These are phyloP conservation scores for Calamus simplicifolius DNA, from an alignment of 176 grass and related monocot genomes.

Conservation along the genomic window DNA sequence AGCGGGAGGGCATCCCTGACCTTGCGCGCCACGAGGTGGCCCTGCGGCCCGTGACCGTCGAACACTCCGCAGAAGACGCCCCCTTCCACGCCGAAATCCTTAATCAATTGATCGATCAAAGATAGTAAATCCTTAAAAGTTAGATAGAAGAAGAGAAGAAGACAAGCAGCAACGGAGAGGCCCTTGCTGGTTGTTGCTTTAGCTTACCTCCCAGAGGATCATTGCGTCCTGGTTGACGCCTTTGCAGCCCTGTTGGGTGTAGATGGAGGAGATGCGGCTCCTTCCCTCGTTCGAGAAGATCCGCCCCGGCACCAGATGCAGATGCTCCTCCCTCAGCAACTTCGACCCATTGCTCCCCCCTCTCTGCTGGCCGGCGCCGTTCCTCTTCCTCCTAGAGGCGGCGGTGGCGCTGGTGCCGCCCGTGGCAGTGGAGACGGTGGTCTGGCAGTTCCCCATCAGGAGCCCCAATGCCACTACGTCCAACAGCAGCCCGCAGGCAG, in stretches of 20 bases:
- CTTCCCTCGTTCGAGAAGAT: conserved; percentile 97
- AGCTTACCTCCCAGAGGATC: conserved; percentile 93
- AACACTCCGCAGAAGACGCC: conserved; percentile 83
- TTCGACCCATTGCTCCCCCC: not conserved
- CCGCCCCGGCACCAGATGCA: conserved; percentile 55
- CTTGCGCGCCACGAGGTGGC: conserved; percentile 79
- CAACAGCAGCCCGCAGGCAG: too few relatives aligned
- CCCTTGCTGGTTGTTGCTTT: conserved; percentile 11
- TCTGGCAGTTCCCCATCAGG: too few relatives aligned
- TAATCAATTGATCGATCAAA: conserved; percentile 17
- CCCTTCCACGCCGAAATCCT: conserved; percentile 47
- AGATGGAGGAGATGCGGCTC: conserved; percentile 53
- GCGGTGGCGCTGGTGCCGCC: too few relatives aligned
- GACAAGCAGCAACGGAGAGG: too few relatives aligned
- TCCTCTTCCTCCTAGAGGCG: not conserved
- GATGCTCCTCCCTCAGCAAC: conserved; percentile 52
- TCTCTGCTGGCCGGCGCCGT: not conserved
- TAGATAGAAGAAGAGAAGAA: not conserved
- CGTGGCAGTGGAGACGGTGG: too few relatives aligned
- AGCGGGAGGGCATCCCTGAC: conserved; percentile 72
- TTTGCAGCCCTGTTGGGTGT: conserved; percentile 90
- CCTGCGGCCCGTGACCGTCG: conserved; percentile 92
- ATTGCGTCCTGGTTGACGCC: conserved; percentile 99
- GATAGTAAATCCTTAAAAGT: not conserved
- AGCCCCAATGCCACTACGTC: too few relatives aligned